Evolutionary conservation across 2,329 filamentous ascomycete genomes (phyloP), one percentile per base, ranked within the genome.

Genomic region (Periconia sp.): DNA sequence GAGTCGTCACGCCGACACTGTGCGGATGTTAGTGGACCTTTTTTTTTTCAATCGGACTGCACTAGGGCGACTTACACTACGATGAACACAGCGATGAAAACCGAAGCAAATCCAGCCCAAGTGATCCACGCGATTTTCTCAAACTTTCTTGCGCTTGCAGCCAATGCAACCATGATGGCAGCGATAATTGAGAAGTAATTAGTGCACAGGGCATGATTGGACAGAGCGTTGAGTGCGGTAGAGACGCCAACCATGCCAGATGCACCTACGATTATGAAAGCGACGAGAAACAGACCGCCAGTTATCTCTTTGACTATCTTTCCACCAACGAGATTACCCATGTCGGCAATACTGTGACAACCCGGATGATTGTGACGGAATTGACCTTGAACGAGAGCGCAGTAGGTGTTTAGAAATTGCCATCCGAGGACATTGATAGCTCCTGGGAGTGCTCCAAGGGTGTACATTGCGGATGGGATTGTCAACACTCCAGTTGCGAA

Each of bases 121-220:
- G 81, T 83, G 6, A 85, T 66, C 80, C 80, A 85, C 2, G 78
- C 79, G 37, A 86, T 78, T 53, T 84, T 79, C 35, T 81, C 76
- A 45, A 85, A 80, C 43, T 81, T 86, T 36, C 82, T 76, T 4
- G 82, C 73, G 26, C 76, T 79, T 0, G 80, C 80, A 6, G 43
- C 36, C 8, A 40, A 49, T 18, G 77, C 76, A 7, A 82, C 73
- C 6, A 78, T 69, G 2, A 79, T 56, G 0, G 80, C 78, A 0
- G 79, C 78, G n/a, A 85, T 67, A 22, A 83, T 72, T 9, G 76
- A 75, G 63, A 78, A 86, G 68, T 75, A 81, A 24, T 82, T 81
- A 0, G 82, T 84, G 59, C 83, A 87, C 5, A 78, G 68, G 3
- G 77, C 76, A 52, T 86, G 82, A 24, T 73, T 71, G 0, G 81